These are phyloP conservation scores for Leersia perrieri DNA, from an alignment of 176 grass and related monocot species.

Conservation along the genomic window DNA sequence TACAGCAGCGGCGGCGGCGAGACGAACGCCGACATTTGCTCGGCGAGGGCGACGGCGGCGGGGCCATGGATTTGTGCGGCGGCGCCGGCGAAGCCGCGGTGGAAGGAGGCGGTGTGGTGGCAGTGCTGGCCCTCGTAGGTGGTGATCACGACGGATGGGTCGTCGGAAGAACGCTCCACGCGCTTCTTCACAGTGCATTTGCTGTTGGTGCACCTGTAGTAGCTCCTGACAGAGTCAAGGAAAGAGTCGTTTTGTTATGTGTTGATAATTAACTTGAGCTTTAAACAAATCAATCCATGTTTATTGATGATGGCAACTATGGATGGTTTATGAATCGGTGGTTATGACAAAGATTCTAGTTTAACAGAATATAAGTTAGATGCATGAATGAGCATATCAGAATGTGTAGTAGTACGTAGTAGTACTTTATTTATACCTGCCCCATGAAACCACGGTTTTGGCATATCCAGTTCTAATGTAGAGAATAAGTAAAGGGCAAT, in stretches of 20 bases:
- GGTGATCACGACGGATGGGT: constrained; percentile 77
- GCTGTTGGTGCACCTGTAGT: constrained; percentile 87
- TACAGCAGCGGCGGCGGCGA: constrained; percentile 19
- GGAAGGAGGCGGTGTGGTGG: constrained; percentile 58
- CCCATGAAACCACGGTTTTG: neutral
- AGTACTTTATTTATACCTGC: neutral
- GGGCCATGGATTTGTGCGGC: constrained; percentile 30
- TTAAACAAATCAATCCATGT: neutral
- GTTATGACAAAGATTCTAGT: neutral
- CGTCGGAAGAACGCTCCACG: constrained; percentile 76
- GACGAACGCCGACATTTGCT: constrained; percentile 41
- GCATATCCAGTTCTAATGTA: neutral
- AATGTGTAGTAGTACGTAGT: too few species aligned
- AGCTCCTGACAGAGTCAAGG: constrained; percentile 66
- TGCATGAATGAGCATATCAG: neutral
- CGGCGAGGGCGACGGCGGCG: constrained; percentile 36
- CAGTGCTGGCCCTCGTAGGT: constrained; percentile 96
- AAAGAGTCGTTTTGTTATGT: neutral
- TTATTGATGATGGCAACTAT: neutral
- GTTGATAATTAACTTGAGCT: neutral
- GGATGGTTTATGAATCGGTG: neutral
- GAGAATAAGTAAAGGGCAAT: neutral
- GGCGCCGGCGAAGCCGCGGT: constrained; percentile 14
- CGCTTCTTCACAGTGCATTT: constrained; percentile 94
- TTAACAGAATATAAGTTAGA: neutral